Evolutionary conservation across 768 basidiomycete species (phyloP).

Genomic region (Trametes cubensis): DNA sequence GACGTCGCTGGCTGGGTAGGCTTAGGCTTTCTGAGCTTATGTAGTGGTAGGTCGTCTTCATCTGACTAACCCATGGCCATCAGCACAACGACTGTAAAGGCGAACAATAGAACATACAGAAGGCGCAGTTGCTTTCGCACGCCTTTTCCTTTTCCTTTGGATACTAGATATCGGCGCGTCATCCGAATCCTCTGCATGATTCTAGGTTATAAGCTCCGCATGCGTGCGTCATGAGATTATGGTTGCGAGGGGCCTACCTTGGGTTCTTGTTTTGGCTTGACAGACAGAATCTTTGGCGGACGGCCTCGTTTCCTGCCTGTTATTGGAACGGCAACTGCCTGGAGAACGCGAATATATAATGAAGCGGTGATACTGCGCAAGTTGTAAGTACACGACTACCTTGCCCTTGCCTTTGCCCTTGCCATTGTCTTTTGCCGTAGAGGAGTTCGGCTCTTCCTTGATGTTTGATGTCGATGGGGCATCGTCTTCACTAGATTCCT

Average conservation of each 20-base stretch:
- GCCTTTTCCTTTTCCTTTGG: slow-evolving; percentile 11
- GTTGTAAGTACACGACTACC: neutral
- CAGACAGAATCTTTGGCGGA: neutral
- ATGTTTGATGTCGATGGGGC: slow-evolving; percentile 9
- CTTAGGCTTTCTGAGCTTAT: slow-evolving; percentile 7
- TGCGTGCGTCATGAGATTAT: neutral
- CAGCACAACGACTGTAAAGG: too few species aligned
- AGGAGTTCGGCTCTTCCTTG: slow-evolving; percentile 7
- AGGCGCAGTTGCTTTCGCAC: neutral
- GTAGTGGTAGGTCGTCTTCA: slow-evolving; percentile 10
- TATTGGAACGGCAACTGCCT: neutral
- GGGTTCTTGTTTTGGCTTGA: neutral
- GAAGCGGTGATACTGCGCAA: neutral
- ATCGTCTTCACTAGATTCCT: slow-evolving; percentile 16
- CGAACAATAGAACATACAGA: slow-evolving; percentile 6
- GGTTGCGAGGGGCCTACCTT: neutral
- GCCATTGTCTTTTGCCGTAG: slow-evolving; percentile 24
- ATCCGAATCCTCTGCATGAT: slow-evolving; percentile 2
- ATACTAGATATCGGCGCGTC: slow-evolving; percentile 4
- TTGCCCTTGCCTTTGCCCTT: slow-evolving; percentile 23
- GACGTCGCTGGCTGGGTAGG: neutral
- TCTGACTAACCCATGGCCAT: neutral
- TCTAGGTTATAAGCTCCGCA: slow-evolving; percentile 5
- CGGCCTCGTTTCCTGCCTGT: slow-evolving; percentile 5
- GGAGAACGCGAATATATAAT: neutral